phyloP scores from a whole-genome alignment of 768 basidiomycete species.

The Rhodocollybia butyracea region DNA sequence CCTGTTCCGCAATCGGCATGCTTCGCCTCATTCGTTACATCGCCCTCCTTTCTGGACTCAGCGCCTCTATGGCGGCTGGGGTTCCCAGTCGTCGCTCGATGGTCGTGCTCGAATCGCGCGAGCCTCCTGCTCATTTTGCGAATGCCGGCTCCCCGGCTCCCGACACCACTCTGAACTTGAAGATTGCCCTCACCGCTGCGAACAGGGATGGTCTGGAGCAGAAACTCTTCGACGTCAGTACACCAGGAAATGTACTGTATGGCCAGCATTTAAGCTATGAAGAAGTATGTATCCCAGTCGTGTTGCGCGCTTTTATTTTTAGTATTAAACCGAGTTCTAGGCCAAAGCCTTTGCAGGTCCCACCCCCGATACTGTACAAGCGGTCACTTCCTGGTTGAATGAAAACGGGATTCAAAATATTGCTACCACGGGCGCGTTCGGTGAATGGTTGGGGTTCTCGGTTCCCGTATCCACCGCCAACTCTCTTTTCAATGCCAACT shows the following conservation, averaged over 20 bases:
- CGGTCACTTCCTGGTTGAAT: conserved; percentile 41
- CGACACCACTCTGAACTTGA: conserved; percentile 20
- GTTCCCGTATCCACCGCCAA: conserved; percentile 31
- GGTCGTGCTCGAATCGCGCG: background rate
- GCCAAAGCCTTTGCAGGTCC: conserved; percentile 16
- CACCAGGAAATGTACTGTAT: conserved; percentile 23
- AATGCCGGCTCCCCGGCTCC: conserved; percentile 14
- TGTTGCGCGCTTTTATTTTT: too few relatives aligned
- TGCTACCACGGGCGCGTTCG: conserved; percentile 33
- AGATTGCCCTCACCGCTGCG: conserved; percentile 26
- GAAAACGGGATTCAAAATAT: conserved; percentile 35
- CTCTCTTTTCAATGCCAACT: conserved; percentile 29
- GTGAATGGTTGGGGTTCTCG: conserved; percentile 32
- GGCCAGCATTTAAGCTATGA: conserved; percentile 25
- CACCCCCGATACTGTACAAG: conserved; percentile 20
- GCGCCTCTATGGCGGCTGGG: too few relatives aligned
- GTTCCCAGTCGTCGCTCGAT: background rate
- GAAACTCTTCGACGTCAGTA: conserved; percentile 26
- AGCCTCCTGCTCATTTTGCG: background rate
- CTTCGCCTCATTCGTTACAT: too few relatives aligned
- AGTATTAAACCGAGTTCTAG: too few relatives aligned
- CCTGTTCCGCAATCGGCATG: too few relatives aligned
- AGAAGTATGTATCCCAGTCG: conserved; percentile 26
- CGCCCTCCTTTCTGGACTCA: too few relatives aligned
- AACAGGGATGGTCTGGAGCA: conserved; percentile 24